Conservation (phyloP, 345 rosid species). For the Acer campestre region DNA sequence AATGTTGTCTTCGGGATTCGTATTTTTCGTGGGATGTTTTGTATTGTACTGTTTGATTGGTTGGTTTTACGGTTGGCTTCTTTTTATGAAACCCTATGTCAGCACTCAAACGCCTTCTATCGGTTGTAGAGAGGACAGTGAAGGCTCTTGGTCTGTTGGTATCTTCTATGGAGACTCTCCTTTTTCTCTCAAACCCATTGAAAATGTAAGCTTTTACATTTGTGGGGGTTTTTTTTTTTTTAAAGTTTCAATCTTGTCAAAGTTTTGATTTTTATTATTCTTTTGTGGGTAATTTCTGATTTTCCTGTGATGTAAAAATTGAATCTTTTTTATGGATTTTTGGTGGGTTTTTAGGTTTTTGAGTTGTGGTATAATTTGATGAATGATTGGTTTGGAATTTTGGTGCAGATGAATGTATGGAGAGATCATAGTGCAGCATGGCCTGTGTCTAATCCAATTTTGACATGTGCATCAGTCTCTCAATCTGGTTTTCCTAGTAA, state of each 20-base stretch:
- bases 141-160: slow-evolving; percentile 97
- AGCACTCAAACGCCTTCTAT: slow-evolving; percentile 38
- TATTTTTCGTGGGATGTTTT: slow-evolving; percentile 57
- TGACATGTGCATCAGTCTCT: slow-evolving; percentile 84
- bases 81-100: slow-evolving; percentile 39
- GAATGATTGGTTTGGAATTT: slow-evolving; percentile 9
- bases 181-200: slow-evolving; percentile 83
- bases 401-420: slow-evolving; percentile 67
- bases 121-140: slow-evolving; percentile 81
- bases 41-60: slow-evolving; percentile 66
- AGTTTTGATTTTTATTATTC: neutral
- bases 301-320: neutral
- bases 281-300: neutral
- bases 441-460: slow-evolving; percentile 97
- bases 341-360: neutral
- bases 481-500: slow-evolving; percentile 82
- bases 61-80: slow-evolving; percentile 57
- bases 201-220: slow-evolving; percentile 51
- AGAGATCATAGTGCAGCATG: slow-evolving; percentile 76
- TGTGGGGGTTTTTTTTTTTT: neutral
- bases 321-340: slow-evolving; percentile 6
- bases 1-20: slow-evolving; percentile 39
- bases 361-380: slow-evolving; percentile 4
- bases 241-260: neutral
- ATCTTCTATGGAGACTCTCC: slow-evolving; percentile 89